Evolutionary conservation across 768 basidiomycete genomes (phyloP), one percentile per base, ranked within the genome.

Genomic region (Piloderma croceum): DNA sequence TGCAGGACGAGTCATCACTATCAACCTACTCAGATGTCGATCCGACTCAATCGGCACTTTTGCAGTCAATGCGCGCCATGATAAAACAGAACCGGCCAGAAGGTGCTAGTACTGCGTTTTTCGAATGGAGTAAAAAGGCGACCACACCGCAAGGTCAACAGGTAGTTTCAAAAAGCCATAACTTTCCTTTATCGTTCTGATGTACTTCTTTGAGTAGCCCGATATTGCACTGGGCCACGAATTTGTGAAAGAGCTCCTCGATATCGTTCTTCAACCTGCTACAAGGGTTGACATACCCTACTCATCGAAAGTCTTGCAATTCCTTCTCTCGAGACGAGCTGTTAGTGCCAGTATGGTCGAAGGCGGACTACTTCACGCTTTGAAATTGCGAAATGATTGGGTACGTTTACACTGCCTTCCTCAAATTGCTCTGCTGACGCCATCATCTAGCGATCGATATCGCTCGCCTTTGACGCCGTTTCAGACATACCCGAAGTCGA

Each of bases 401-500:
- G 88, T 79, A 52, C 41, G 70, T 51, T 38, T n/a, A n/a, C n/a
- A n/a, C n/a, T n/a, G n/a, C 25, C 3, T 25, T 19, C 31, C 3
- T 6, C 7, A 21, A 27, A 24, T 20, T 27, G 39, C 36, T 38
- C 20, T 42, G 24, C 18, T 31, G 20, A 24, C 25, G n/a, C n/a
- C 17, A n/a, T 9, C 18, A 2, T n/a, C 15, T 36, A 73, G 71
- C 59, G 60, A 53, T 65, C 68, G 1, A 65, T 85, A 31, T 53
- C 71, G 43, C 48, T 77, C 10, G 71, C 82, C 23, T 59, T 88
- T 35, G 58, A 62, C 3, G 62, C 53, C 2, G 77, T 89, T 15
- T 52, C 65, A 5, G 87, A 90, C 54, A 49, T 90, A 42, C 64
- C 79, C 2, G 86, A 90, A 56, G 51, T 64, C 12, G 81, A 86